Conservation (phyloP, 2,329 filamentous ascomycete genomes). For the Fusarium foetens region DNA sequence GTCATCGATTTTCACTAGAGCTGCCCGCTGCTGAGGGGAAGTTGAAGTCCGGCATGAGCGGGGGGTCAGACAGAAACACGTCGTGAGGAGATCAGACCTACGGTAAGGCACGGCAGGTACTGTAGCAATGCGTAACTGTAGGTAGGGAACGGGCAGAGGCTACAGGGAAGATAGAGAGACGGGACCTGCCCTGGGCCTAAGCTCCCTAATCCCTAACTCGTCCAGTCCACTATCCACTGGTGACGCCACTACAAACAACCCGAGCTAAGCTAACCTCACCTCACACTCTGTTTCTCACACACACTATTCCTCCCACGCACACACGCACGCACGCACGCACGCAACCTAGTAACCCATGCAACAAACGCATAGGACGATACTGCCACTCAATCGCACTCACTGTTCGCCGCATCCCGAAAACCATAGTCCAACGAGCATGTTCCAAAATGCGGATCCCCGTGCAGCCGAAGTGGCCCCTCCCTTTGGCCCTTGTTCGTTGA, state of each 20-base stretch:
- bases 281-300: slow-evolving; percentile 4
- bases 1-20: slow-evolving; percentile 11
- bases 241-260: slow-evolving; percentile 35
- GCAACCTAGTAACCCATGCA: slow-evolving; percentile 1
- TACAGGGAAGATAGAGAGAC: slow-evolving; percentile 9
- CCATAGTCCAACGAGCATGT: slow-evolving; percentile 27
- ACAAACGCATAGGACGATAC: slow-evolving; percentile 20
- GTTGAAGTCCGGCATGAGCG: slow-evolving; percentile 28
- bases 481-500: slow-evolving; percentile 17
- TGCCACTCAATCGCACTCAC: slow-evolving; percentile 13
- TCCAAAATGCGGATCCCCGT: slow-evolving; percentile 43
- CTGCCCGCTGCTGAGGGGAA: slow-evolving; percentile 38
- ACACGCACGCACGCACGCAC: not conserved
- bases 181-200: slow-evolving; percentile 20
- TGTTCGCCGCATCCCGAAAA: slow-evolving; percentile 34
- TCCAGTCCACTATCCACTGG: slow-evolving; percentile 10
- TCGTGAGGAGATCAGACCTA: slow-evolving; percentile 25
- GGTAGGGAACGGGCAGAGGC: not conserved
- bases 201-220: slow-evolving; percentile 8
- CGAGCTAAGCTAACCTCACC: slow-evolving; percentile 25
- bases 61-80: slow-evolving; percentile 20
- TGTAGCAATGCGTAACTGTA: slow-evolving; percentile 1
- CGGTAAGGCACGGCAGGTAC: slow-evolving; percentile 24
- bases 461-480: slow-evolving; percentile 43
- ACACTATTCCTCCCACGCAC: slow-evolving; percentile 19